Evolutionary conservation across 139 green algal genomes (phyloP).

Genomic region (Ulvella scutata): DNA sequence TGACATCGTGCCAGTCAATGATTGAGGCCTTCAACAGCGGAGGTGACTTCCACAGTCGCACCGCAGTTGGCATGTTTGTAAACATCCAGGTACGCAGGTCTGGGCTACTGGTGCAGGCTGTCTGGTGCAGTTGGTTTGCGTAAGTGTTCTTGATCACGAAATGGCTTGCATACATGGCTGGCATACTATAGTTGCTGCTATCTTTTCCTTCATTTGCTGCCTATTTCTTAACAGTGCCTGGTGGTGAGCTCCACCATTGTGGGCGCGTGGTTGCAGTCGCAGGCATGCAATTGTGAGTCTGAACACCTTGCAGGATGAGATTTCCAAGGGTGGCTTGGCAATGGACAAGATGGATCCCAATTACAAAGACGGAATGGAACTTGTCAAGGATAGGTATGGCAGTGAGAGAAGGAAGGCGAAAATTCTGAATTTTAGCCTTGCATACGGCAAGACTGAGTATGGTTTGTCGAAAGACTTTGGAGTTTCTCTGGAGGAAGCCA

Average conservation of each 20-base stretch:
- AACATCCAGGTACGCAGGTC: conserved; percentile 80
- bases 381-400: conserved; percentile 84
- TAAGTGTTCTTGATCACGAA: too few relatives aligned
- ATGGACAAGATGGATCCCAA: conserved; percentile 3
- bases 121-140: too few relatives aligned
- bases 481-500: conserved; percentile 61
- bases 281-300: too few relatives aligned
- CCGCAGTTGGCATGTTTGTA: conserved; percentile 89
- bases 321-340: not conserved
- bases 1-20: conserved; percentile 82
- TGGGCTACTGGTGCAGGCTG: too few relatives aligned
- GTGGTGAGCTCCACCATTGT: too few relatives aligned
- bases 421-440: conserved; percentile 96
- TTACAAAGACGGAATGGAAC: conserved; percentile 22
- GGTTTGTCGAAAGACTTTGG: conserved; percentile 84
- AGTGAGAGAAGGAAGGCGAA: conserved; percentile 54
- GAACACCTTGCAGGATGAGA: not conserved
- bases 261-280: too few relatives aligned
- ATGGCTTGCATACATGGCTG: too few relatives aligned
- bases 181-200: too few relatives aligned
- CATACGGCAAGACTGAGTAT: conserved; percentile 96
- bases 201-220: too few relatives aligned
- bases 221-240: too few relatives aligned
- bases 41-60: conserved; percentile 92
- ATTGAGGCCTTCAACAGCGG: conserved; percentile 72